Evolutionary conservation across 495 filamentous ascomycete species (phyloP).

Genomic region (Hypoxylon subgilvum): DNA sequence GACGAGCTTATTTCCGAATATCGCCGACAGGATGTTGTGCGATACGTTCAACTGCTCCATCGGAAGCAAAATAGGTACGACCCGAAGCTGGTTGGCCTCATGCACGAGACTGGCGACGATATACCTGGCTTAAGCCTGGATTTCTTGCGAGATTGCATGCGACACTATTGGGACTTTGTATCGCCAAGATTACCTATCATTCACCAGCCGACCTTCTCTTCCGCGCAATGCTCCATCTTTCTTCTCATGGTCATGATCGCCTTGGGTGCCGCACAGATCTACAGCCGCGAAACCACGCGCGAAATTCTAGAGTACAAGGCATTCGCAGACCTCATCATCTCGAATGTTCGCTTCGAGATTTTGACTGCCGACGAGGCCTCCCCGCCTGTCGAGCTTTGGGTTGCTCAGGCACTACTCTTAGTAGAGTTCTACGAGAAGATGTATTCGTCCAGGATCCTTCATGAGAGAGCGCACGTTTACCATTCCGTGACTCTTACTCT

Average conservation of each 20-base stretch:
- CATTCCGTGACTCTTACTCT: conserved; percentile 93
- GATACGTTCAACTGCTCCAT: conserved; percentile 78
- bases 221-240: conserved; percentile 77
- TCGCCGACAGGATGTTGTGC: conserved; percentile 78
- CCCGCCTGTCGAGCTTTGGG: conserved; percentile 91
- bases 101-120: conserved; percentile 71
- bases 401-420: conserved; percentile 87
- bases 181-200: conserved; percentile 92
- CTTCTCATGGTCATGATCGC: conserved; percentile 87
- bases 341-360: conserved; percentile 84
- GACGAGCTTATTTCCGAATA: conserved; percentile 83
- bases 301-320: conserved; percentile 73
- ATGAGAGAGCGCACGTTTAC: conserved; percentile 95
- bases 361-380: conserved; percentile 85
- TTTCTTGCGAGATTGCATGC: conserved; percentile 92
- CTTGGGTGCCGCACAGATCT: conserved; percentile 87
- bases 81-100: conserved; percentile 71
- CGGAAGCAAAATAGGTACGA: conserved; percentile 73
- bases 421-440: conserved; percentile 97
- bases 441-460: conserved; percentile 84
- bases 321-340: conserved; percentile 81
- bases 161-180: conserved; percentile 91
- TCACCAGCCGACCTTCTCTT: conserved; percentile 88
- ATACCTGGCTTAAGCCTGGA: conserved; percentile 77
- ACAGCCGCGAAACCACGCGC: conserved; percentile 71